Base-by-base conservation (phyloP, 345 rosid genomes). In the Salix udensis region DNA sequence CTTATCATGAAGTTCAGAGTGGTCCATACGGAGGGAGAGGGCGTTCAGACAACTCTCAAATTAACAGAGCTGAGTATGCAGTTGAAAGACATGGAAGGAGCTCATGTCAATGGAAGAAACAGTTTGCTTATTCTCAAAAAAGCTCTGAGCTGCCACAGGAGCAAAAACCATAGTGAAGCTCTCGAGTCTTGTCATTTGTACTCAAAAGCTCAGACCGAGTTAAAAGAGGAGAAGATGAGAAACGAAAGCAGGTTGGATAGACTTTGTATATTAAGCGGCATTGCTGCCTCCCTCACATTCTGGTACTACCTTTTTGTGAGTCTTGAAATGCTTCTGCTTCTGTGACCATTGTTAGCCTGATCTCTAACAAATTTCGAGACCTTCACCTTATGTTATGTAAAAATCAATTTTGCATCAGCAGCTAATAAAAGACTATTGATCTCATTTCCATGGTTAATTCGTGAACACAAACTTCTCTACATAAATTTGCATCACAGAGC, bases 21-120 rank as follows among this genome's bases (percentile, higher is more conserved):
- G 55, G 18, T 84, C 24, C 87, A 67, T 13, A 82, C 80, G 0
- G 91, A 89, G 65, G 92, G 66, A 39, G 91, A 85, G 31, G 89
- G 79, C 8, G 37, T 73, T 1, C 77, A 76, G 73, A 91, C 93
- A 10, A 85, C 86, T 15, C 90, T 91, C 44, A 87, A 82, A 74
- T 73, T 91, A 77, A 86, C 88, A 0, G 96, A 91, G 87, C 86
- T 91, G 72, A 89, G 96, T 84, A 89, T 91, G 96, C 90, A 88
- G 81, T 70, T 91, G 85, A 91, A 91, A 84, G 93, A 91, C 84
- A 91, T 89, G 91, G 96, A 91, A 79, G 89, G 93, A 14, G 86
- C 96, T 19, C 91, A 86, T 79, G 91, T 91, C 48, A 91, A 91
- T 55, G 96, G 96, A 52, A 88, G 88, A 75, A 89, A 84, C 87